Base-by-base conservation (phyloP, 495 filamentous ascomycete species). In the Talaromyces wortmannii region DNA sequence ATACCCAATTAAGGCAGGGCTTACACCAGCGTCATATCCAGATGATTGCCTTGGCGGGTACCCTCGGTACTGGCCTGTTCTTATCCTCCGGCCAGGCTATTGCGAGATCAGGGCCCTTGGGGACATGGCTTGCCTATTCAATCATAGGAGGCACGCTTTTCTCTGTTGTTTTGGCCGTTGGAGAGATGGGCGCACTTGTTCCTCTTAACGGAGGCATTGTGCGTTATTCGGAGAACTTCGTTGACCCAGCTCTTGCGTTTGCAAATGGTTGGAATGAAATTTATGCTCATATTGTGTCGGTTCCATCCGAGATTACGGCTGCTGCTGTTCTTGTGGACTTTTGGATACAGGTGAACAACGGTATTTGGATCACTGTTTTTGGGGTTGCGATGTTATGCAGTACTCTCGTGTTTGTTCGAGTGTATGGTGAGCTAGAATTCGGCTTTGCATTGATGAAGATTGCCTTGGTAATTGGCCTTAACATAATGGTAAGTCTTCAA, bases 71-170 rank as follows among this genome's bases (percentile, higher is more conserved):
- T 10, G 63, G 65, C 48, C 57, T 68, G 2, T 68, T 68, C 42
- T 58, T 70, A 36, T 59, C 56, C 55, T 85, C 82, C 31, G 83
- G 83, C 44, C 67, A 74, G 48, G 78, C 81, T n/a, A 77, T 86
- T 48, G 77, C 79, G 29, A 65, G 71, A 45, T 79, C 79, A 55
- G 85, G 85, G 2, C 88, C 88, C 18, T 82, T 71, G 8, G 77
- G 83, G 10, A 61, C 63, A 6, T 62, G 68, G 10, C 17, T 71
- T 15, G 66, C 56, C 17, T 71, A 71, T 44, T 45, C 59, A 2
- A 44, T 65, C 11, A 61, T 67, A 15, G 64, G 68, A 12, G 45
- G 59, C 32, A 45, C 57, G 5, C 52, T 60, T 4, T 44, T 47
- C 17, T 46, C 56, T 40, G 67, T 71, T 8, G 50, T 61, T 5